Percentiles rank a stretch among this genome's conserved stretches.
phyloP scores from a whole-genome alignment of 179 eudicot genomes.

The Camellia oleifera region DNA sequence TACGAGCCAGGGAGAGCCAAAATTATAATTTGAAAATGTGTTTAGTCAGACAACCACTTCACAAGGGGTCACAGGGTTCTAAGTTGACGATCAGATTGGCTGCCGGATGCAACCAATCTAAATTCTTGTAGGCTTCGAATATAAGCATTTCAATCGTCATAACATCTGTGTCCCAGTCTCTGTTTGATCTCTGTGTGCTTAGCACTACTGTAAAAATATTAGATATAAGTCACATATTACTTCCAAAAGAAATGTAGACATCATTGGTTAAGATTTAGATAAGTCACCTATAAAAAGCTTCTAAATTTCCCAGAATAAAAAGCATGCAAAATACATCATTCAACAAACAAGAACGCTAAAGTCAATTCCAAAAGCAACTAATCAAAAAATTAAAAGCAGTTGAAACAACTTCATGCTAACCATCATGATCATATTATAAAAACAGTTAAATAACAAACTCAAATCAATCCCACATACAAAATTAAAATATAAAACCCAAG shows the following conservation, averaged over 20 bases:
- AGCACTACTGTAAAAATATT: neutral
- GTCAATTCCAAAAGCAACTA: neutral
- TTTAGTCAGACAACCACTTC: neutral
- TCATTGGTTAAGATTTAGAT: no score
- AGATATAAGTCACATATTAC: neutral
- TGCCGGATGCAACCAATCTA: neutral
- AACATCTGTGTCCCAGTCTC: no score
- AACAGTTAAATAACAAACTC: neutral
- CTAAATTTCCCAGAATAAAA: neutral
- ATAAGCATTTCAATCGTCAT: neutral
- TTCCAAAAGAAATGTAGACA: neutral
- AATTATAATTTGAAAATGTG: neutral
- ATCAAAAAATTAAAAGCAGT: neutral
- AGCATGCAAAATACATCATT: neutral
- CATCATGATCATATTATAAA: neutral
- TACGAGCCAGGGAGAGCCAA: neutral
- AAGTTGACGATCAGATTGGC: neutral
- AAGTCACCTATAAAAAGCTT: neutral
- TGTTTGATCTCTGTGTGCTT: no score
- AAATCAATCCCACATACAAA: neutral
- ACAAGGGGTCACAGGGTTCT: neutral
- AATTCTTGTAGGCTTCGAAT: no score
- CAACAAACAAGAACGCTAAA: neutral
- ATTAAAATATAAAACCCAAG: neutral
- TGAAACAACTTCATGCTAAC: neutral